Conservation (phyloP, 352 stramenopile species). For the Phytophthora multivora region DNA sequence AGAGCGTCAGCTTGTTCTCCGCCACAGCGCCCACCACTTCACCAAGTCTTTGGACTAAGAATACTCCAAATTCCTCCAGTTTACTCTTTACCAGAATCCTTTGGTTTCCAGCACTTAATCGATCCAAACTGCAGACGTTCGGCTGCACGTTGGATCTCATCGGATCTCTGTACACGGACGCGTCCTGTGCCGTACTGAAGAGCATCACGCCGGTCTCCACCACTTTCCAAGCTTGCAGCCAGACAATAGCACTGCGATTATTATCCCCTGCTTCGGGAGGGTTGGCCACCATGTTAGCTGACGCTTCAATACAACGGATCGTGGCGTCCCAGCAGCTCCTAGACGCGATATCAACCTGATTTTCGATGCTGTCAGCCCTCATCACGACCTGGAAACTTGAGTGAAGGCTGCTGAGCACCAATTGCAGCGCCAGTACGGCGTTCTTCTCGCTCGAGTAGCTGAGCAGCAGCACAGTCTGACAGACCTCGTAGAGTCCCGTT, state of each 20-base stretch:
- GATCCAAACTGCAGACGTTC: slow-evolving; percentile 66
- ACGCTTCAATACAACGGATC: slow-evolving; percentile 48
- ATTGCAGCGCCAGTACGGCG: slow-evolving; percentile 55
- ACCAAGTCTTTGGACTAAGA: slow-evolving; percentile 48
- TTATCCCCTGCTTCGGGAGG: slow-evolving; percentile 39
- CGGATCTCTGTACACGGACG: slow-evolving; percentile 71
- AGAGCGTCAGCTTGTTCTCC: slow-evolving; percentile 29
- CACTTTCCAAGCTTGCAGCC: slow-evolving; percentile 64
- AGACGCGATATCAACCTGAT: slow-evolving; percentile 13
- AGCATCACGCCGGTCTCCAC: slow-evolving; percentile 62
- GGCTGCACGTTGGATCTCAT: slow-evolving; percentile 79
- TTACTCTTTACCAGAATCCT: slow-evolving; percentile 38
- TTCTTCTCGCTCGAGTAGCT: slow-evolving; percentile 82
- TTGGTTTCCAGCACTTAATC: slow-evolving; percentile 31
- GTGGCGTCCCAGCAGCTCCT: slow-evolving; percentile 43
- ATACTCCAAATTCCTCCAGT: slow-evolving; percentile 48
- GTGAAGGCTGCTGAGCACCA: slow-evolving; percentile 42
- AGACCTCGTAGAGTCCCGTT: slow-evolving; percentile 54
- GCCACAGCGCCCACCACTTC: slow-evolving; percentile 28
- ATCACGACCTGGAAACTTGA: slow-evolving; percentile 50
- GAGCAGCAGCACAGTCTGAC: slow-evolving; percentile 65
- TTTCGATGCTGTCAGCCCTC: slow-evolving; percentile 16
- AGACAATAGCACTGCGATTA: slow-evolving; percentile 61
- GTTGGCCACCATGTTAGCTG: slow-evolving; percentile 44
- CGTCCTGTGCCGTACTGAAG: slow-evolving; percentile 53